Percentiles rank a stretch among this genome's conserved stretches.
These are phyloP conservation scores for Suzukiozyma palmioleophila DNA, from an alignment of 1,139 yeast genomes.

Conservation along the genomic window DNA sequence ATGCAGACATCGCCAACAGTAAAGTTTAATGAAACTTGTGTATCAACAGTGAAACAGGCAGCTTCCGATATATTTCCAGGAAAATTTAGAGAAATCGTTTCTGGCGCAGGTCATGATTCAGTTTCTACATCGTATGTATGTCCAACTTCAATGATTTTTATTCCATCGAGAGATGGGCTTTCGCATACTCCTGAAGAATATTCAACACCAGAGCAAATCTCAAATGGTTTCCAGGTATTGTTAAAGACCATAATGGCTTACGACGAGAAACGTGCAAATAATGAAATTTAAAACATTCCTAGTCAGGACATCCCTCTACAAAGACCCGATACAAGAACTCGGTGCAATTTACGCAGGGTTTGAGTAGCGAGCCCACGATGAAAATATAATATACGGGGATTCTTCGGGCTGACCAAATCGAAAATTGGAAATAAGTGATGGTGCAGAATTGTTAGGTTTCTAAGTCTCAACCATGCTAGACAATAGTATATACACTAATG, in stretches of 20 bases:
- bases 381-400: too few relatives aligned
- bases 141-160: slow-evolving; percentile 74
- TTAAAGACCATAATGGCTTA: slow-evolving; percentile 55
- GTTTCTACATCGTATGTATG: slow-evolving; percentile 52
- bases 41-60: slow-evolving; percentile 47
- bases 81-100: slow-evolving; percentile 42
- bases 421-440: too few relatives aligned
- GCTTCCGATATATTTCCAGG: slow-evolving; percentile 44
- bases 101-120: slow-evolving; percentile 76
- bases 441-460: too few relatives aligned
- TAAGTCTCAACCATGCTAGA: too few relatives aligned
- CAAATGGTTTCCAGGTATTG: slow-evolving; percentile 55
- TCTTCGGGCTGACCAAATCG: too few relatives aligned
- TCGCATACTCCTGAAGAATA: slow-evolving; percentile 68
- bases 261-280: slow-evolving; percentile 26
- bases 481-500: too few relatives aligned
- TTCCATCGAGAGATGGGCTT: slow-evolving; percentile 68
- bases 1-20: slow-evolving; percentile 51
- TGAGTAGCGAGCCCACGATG: too few relatives aligned
- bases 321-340: too few relatives aligned
- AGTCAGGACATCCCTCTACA: too few relatives aligned
- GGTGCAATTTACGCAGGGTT: too few relatives aligned
- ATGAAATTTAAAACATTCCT: neutral
- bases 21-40: slow-evolving; percentile 47
- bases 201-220: slow-evolving; percentile 57